Evolutionary conservation across 768 basidiomycete genomes (phyloP).

Genomic region (Agaricus bisporus): DNA sequence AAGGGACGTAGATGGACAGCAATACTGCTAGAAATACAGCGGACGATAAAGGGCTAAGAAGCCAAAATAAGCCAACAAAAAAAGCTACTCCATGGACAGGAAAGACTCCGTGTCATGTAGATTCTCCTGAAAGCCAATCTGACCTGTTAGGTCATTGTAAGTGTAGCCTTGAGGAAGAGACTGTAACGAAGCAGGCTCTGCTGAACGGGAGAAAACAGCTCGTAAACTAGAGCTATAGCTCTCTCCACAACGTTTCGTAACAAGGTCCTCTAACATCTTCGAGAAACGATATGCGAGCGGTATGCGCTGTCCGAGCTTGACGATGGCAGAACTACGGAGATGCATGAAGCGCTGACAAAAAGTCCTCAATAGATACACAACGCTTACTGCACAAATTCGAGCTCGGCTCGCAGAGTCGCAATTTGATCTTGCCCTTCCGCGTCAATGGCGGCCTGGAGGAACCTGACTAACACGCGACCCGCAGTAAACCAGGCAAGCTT

Average conservation of each 20-base stretch:
- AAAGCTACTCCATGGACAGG: constrained; percentile 22
- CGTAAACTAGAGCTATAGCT: constrained; percentile 20
- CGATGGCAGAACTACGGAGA: constrained; percentile 44
- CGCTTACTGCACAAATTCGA: constrained; percentile 63
- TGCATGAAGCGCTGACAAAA: neutral
- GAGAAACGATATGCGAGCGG: constrained; percentile 60
- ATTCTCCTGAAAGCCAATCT: constrained; percentile 25
- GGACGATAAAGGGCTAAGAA: constrained; percentile 2
- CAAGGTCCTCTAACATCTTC: constrained; percentile 48
- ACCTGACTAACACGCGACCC: constrained; percentile 61
- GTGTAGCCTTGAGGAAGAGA: constrained; percentile 25
- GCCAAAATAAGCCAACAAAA: constrained; percentile 8
- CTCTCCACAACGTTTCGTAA: constrained; percentile 32
- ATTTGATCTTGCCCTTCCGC: constrained; percentile 51
- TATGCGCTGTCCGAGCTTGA: constrained; percentile 58
- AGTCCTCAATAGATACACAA: neutral
- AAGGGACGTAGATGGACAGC: neutral
- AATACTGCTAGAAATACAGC: constrained; percentile 3
- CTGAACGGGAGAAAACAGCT: constrained; percentile 29
- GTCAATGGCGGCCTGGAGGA: constrained; percentile 58
- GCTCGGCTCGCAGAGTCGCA: constrained; percentile 52
- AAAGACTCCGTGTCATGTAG: constrained; percentile 31
- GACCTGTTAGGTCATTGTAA: constrained; percentile 15
- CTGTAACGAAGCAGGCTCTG: constrained; percentile 24
- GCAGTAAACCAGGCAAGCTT: constrained; percentile 68